Conservation (phyloP, 78 protist genomes). For the Polysphondylium violaceum region DNA sequence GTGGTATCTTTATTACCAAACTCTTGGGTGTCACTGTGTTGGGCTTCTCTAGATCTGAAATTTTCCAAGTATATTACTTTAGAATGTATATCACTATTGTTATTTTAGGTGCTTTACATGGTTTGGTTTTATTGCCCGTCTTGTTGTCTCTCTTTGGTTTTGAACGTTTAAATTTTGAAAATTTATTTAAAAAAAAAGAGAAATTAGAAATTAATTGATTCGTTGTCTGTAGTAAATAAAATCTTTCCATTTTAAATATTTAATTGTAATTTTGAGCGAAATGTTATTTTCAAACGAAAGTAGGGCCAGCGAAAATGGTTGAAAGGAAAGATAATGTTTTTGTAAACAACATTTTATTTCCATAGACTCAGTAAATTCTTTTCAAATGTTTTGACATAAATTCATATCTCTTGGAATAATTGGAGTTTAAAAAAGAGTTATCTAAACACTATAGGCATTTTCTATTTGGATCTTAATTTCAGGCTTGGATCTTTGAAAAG, state of each 20-base stretch:
- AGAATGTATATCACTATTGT: constrained; percentile 85
- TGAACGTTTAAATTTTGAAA: constrained; percentile 4
- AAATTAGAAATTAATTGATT: neutral
- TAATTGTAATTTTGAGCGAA: too few relatives aligned
- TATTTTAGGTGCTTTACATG: constrained; percentile 83
- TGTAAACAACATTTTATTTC: neutral
- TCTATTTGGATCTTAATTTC: too few relatives aligned
- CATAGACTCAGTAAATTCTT: neutral
- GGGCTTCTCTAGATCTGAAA: constrained; percentile 73
- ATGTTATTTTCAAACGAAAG: neutral
- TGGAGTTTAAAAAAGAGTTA: too few relatives aligned
- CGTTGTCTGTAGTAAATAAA: neutral
- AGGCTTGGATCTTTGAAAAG: too few relatives aligned
- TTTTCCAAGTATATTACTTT: constrained; percentile 82
- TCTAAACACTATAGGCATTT: too few relatives aligned
- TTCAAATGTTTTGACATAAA: too few relatives aligned
- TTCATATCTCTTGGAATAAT: too few relatives aligned
- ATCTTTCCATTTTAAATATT: neutral
- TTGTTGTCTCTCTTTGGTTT: constrained; percentile 76
- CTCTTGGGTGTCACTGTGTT: constrained; percentile 85
- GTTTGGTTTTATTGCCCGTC: constrained; percentile 77
- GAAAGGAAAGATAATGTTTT: too few relatives aligned
- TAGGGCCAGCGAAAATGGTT: neutral
- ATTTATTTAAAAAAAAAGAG: neutral
- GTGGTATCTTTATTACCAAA: constrained; percentile 87